Base-by-base conservation (phyloP, 2,329 filamentous ascomycete species). In the Rhytidhysteron rufulum region DNA sequence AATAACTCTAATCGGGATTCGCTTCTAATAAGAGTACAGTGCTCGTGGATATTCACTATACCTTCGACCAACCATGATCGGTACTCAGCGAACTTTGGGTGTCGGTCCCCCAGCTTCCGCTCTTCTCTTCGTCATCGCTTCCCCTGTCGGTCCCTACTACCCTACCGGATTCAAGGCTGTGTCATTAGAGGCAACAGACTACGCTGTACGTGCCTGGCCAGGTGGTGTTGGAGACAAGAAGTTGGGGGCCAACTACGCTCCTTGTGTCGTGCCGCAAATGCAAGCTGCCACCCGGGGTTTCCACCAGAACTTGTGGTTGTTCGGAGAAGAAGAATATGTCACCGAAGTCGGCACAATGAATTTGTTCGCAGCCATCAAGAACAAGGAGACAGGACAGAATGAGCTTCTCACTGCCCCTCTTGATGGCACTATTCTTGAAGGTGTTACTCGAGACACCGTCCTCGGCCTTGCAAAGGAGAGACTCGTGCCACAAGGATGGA, bases 311-410 rank as follows among this genome's bases (percentile, higher is more conserved):
- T 77, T 98, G 39, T 98, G 93, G 93, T 74, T 98, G 22, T 98
- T 97, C 62, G 90, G 90, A 31, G 84, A 94, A 60, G 88, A 97
- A 68, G 88, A 97, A 66, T 95, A 85, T 60, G 84, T 97, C 43
- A 98, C 93, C 34, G 93, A 98, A 70, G 93, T 96, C 41, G 93
- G 93, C 58, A 97, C 93, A 42, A 98, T 98, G 93, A 98, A 98
- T 71, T 82, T 98, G 65, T 98, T 97, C 60, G 84, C 85, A 22
- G 90, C 86, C 31, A 70, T 97, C 55, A 82, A 82, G 71, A 82
- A 94, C 73, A 87, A 86, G 75, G 77, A 86, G 66, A 93, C 88
- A 10, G 93, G 91, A 6, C 79, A 90, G 71, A 91, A 90, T 61
- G 90, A 96, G 73, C 79, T 98, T 39, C 67, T 96, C 57, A 98